Evolutionary conservation across 2,329 filamentous ascomycete species (phyloP), one percentile per base, ranked within the genome.

Genomic region (Monosporascus cannonballus): DNA sequence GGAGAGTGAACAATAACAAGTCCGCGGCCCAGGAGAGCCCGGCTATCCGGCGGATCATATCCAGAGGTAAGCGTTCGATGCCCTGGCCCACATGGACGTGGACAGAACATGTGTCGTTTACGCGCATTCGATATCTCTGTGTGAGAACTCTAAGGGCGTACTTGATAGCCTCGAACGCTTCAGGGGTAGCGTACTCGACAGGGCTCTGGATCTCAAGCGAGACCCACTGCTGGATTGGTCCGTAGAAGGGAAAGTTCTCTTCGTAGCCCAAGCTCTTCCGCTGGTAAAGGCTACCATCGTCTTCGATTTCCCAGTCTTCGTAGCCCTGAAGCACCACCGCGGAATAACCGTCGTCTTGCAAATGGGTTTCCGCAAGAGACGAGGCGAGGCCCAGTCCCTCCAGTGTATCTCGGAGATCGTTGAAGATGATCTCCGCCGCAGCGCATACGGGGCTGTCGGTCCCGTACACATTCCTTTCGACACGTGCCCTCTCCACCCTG

Each of bases 71-170:
- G 2, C 25, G 27, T 3, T 60, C 51, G 4, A 5, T 9, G 0
- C 54, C 52, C 38, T 56, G 49, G 6, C 60, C 61, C 3, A 62
- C 58, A 15, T 64, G 62, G 18, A 64, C 61, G 14, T 63, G 61
- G 1, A 64, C 17, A 0, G 56, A 61, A 8, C 60, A 62, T 0
- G 56, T 47, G 0, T 15, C 0, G 37, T 62, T 63, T 0, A 56
- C 46, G 1, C 15, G n/a, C 6, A 57, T 54, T 7, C 59, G 48
- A 46, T 51, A 61, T 8, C 47, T 49, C 2, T 17, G 27, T 0
- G 18, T 30, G 3, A 63, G n/a, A 14, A 57, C n/a, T 14, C 49
- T n/a, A 11, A 58, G 45, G n/a, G 25, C 54, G 27, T 57, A 56
- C 6, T 54, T 4, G 34, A 61, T 39, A 11, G 20, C 44, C 18